Evolutionary conservation across 164 flowering plant species (phyloP), one percentile per base, ranked within the genome.

Genomic region (Saururus chinensis): DNA sequence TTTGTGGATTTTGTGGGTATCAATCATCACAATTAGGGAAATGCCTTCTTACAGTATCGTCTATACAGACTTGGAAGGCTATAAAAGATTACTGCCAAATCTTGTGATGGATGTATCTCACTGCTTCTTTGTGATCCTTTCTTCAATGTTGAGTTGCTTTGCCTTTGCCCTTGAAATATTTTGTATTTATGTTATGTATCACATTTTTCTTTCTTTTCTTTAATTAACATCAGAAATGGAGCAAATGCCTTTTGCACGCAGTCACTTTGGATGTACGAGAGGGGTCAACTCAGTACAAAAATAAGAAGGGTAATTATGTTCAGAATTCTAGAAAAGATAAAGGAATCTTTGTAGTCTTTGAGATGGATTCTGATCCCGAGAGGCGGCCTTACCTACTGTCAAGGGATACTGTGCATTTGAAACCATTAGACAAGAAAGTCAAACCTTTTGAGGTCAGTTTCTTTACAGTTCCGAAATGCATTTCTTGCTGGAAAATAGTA

Each of bases 311-410:
- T 42, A 42, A 42, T n/a, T n/a, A n/a, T n/a, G n/a, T n/a, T n/a
- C n/a, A n/a, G n/a, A n/a, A n/a, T n/a, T n/a, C n/a, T n/a, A n/a
- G n/a, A n/a, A n/a, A n/a, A n/a, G n/a, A n/a, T 42, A 14, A 42
- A 10, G 9, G 49, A 42, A 42, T 1, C 37, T 30, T 2, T 30
- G 37, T 30, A 6, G 37, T 30, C 37, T 2, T 30, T 60, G 60
- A 75, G 60, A 56, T 80, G 17, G 72, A 68, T n/a, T 64, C 71
- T n/a, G 52, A 59, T 42, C 77, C 68, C 30, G 75, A 70, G 73
- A 64, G 30, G 66, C 68, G 76, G 40, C 84, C 84, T 40, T 77
- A 68, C 65, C 71, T 80, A 60, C 57, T 77, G 42, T 77, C 84
- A 9, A 77, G 78, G 56, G 84, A 80, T 59, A 75, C 69, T 53